Percentiles rank a stretch among this genome's conserved stretches.
Evolutionary conservation across 2,329 filamentous ascomycete genomes (phyloP).

Genomic region (Colletotrichum liaoningense): DNA sequence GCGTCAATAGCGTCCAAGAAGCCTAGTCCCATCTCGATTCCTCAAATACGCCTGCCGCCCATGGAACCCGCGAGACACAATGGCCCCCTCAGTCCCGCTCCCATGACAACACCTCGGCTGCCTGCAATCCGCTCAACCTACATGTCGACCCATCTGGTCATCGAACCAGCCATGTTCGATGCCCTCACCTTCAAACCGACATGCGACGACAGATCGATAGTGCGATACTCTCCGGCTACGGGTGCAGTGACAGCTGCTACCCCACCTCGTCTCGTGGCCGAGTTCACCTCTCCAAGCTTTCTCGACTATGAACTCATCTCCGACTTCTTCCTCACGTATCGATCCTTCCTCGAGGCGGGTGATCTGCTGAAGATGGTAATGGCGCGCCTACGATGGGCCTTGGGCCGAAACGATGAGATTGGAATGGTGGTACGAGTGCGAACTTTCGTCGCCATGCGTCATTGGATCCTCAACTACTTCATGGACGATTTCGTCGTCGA

Average conservation of each 20-base stretch:
- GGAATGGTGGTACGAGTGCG: slow-evolving; percentile 95
- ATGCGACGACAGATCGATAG: slow-evolving; percentile 83
- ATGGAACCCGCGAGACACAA: slow-evolving; percentile 38
- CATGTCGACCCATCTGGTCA: slow-evolving; percentile 60
- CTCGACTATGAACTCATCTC: slow-evolving; percentile 97
- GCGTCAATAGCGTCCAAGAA: slow-evolving; percentile 46
- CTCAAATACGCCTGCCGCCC: slow-evolving; percentile 46
- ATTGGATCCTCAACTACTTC: slow-evolving; percentile 99
- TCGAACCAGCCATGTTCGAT: slow-evolving; percentile 85
- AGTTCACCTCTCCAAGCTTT: slow-evolving; percentile 96
- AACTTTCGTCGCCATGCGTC: slow-evolving; percentile 92
- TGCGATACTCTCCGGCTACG: slow-evolving; percentile 79
- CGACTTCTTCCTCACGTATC: slow-evolving; percentile 97
- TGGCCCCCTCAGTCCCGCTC: slow-evolving; percentile 26
- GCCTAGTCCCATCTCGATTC: slow-evolving; percentile 51
- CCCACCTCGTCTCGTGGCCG: slow-evolving; percentile 88
- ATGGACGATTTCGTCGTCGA: slow-evolving; percentile 90
- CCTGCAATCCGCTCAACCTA: slow-evolving; percentile 58
- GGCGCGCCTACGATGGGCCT: slow-evolving; percentile 87
- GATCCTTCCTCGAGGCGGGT: slow-evolving; percentile 81
- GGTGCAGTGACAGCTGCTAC: slow-evolving; percentile 89
- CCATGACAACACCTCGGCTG: slow-evolving; percentile 49
- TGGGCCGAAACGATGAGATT: slow-evolving; percentile 81
- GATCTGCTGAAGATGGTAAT: slow-evolving; percentile 87
- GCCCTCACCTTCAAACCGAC: slow-evolving; percentile 79